Evolutionary conservation across 2,329 filamentous ascomycete genomes (phyloP).

Genomic region (Mariannaea sp.): DNA sequence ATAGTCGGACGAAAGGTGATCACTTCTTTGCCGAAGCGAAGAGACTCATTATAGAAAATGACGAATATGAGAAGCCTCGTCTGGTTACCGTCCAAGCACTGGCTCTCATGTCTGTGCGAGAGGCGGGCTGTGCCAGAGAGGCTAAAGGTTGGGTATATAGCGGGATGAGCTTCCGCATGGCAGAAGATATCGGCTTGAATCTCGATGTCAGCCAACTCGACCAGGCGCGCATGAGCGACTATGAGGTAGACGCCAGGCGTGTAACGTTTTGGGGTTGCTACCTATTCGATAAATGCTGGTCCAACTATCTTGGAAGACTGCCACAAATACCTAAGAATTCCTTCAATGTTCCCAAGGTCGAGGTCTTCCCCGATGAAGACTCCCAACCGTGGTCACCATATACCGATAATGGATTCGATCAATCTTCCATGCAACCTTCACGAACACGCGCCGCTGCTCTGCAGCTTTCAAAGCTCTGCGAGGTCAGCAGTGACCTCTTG

Average conservation of each 20-base stretch:
- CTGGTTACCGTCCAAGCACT: constrained; percentile 92
- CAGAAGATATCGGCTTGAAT: constrained; percentile 89
- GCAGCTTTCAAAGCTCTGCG: constrained; percentile 81
- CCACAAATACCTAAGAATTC: constrained; percentile 82
- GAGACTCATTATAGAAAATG: constrained; percentile 83
- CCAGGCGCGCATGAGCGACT: constrained; percentile 68
- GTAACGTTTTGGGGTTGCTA: constrained; percentile 99
- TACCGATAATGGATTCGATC: constrained; percentile 78
- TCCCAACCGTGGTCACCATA: constrained; percentile 85
- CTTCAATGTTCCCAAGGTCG: constrained; percentile 84
- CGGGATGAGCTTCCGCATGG: constrained; percentile 98
- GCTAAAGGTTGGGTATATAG: constrained; percentile 98
- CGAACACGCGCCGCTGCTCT: constrained; percentile 81
- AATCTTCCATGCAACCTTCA: constrained; percentile 76
- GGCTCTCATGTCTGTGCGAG: constrained; percentile 92
- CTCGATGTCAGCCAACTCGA: constrained; percentile 74
- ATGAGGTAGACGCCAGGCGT: constrained; percentile 84
- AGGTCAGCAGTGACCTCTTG: constrained; percentile 91
- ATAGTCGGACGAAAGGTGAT: constrained; percentile 86
- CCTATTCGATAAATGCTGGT: constrained; percentile 99
- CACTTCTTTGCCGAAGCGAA: constrained; percentile 97
- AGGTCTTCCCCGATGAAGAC: constrained; percentile 90
- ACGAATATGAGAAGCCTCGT: constrained; percentile 88
- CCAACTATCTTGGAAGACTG: constrained; percentile 90
- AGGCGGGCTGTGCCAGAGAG: constrained; percentile 92